A percentile compares a stretch with the other conserved stretches of the same genome.
phyloP scores from a whole-genome alignment of 2,329 filamentous ascomycete genomes.

The Corynespora cassiicola region DNA sequence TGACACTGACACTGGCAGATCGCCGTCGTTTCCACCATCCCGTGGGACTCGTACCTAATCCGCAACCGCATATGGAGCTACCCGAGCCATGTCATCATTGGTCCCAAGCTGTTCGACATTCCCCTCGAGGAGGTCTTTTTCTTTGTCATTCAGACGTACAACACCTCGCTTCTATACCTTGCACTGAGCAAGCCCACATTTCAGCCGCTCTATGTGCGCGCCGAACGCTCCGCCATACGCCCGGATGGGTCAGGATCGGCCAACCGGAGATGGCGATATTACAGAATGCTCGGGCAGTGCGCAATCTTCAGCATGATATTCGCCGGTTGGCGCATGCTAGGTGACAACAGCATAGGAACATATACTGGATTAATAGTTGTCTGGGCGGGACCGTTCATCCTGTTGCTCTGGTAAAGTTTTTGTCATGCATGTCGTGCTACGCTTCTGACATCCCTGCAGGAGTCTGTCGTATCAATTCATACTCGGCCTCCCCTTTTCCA shows the following conservation, averaged over 20 bases:
- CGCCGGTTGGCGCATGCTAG: slow-evolving; percentile 54
- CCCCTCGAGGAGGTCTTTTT: slow-evolving; percentile 78
- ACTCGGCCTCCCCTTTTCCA: slow-evolving; percentile 63
- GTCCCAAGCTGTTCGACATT: slow-evolving; percentile 68
- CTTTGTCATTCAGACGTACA: slow-evolving; percentile 79
- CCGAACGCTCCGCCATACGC: slow-evolving; percentile 39
- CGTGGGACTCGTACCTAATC: slow-evolving; percentile 80
- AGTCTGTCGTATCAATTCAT: slow-evolving; percentile 69
- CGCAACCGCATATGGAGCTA: slow-evolving; percentile 74
- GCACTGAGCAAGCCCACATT: slow-evolving; percentile 69
- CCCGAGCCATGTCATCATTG: slow-evolving; percentile 68
- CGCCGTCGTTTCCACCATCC: slow-evolving; percentile 71
- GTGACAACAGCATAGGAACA: slow-evolving; percentile 58
- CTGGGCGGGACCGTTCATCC: slow-evolving; percentile 71
- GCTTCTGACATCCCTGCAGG: slow-evolving; percentile 41
- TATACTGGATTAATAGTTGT: slow-evolving; percentile 74
- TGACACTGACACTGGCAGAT: slow-evolving; percentile 51
- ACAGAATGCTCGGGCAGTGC: slow-evolving; percentile 59
- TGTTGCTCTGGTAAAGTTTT: slow-evolving; percentile 64
- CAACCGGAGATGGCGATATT: slow-evolving; percentile 46
- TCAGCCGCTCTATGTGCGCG: slow-evolving; percentile 60
- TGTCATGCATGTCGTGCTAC: background rate
- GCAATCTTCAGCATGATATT: slow-evolving; percentile 54
- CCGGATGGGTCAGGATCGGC: slow-evolving; percentile 16
- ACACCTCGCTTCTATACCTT: slow-evolving; percentile 72